Evolutionary conservation across 768 basidiomycete genomes (phyloP), one percentile per base, ranked within the genome.

Genomic region (Hypholoma sublateritium): DNA sequence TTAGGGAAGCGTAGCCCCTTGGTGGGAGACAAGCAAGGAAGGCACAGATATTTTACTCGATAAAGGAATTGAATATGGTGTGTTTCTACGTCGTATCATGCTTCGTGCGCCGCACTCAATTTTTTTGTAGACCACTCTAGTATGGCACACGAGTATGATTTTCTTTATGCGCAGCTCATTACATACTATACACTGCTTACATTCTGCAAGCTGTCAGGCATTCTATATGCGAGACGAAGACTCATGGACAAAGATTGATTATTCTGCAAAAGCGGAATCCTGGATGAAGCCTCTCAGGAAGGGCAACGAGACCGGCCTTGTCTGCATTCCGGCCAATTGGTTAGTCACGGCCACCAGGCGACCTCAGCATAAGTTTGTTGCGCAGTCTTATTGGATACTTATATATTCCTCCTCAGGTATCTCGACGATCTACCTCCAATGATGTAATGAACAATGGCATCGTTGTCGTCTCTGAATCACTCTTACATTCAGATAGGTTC

Each of bases 11-110:
- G 87, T 88, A 34, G 88, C 88, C 1, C 88, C 88, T 0, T 91
- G 89, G 87, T 91, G 88, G 88, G 89, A 91, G 67, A 82, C 82
- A 2, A 85, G 82, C 68, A 84, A 80, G 59, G 87, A 88, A 67
- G 85, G 84, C 3, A 83, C 82, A 0, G 70, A 80, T 14, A 73
- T 91, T 22, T 71, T 91, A 22, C 77, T 89, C 21, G 84, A 86
- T 36, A 85, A 86, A 59, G 89, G 89, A 0, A 86, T 91, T 44
- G 80, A 88, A 74, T 91, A 91, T 64, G 88, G 86, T 85, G 56
- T 49, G 72, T 51, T 6, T 17, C 28, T 13, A n/a, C n/a, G n/a
- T n/a, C n/a, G n/a, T n/a, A n/a, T n/a, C n/a, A n/a, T n/a, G n/a
- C n/a, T n/a, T 16, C 36, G 35, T 28, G 21, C 21, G 13, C 43